Evolutionary conservation across 2,329 filamentous ascomycete species (phyloP), one percentile per base, ranked within the genome.

Genomic region (Aspergillus sp.): DNA sequence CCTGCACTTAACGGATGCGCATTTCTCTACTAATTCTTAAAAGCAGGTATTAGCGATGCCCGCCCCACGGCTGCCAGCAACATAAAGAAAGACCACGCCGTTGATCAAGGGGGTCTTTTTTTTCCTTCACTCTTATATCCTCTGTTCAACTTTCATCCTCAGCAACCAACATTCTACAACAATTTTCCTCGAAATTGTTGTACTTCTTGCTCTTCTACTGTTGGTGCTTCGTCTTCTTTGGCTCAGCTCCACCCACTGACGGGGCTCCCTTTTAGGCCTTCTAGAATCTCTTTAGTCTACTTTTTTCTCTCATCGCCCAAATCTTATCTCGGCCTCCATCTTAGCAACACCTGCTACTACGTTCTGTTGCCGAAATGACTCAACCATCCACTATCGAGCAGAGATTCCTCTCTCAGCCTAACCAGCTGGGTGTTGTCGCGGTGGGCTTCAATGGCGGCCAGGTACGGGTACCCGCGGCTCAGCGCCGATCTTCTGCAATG

Each of bases 401-500:
- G 59, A 92, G 89, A 71, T 98, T 97, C 80, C 88, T 98, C 66
- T 82, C 88, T 62, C 83, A 88, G 71, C 85, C 87, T 32, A 83
- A 90, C 70, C 88, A 98, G 70, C 83, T 99, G 63, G 95, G 93
- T 61, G 85, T 99, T 56, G 91, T 98, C 38, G 92, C 93, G 49
- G 95, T 98, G 38, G 93, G 93, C 62, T 99, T 98, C 81, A 96
- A 92, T 53, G 93, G 93, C 64, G 95, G 95, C 56, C 95, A 97
- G 86, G 92, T 95, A 86, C 67, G 81, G 42, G 55, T 58, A 44
- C 42, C 56, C 49, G 32, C 57, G 52, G 59, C 55, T 32, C 17
- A 39, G 57, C 58, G 26, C 26, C 57, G 59, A 60, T 62, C 59
- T 41, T 32, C 38, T 36, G 54, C 48, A 48, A 17, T 36, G 34